Evolutionary conservation across 2,329 filamentous ascomycete species (phyloP), one percentile per base, ranked within the genome.

Genomic region (Rosellinia necatrix): DNA sequence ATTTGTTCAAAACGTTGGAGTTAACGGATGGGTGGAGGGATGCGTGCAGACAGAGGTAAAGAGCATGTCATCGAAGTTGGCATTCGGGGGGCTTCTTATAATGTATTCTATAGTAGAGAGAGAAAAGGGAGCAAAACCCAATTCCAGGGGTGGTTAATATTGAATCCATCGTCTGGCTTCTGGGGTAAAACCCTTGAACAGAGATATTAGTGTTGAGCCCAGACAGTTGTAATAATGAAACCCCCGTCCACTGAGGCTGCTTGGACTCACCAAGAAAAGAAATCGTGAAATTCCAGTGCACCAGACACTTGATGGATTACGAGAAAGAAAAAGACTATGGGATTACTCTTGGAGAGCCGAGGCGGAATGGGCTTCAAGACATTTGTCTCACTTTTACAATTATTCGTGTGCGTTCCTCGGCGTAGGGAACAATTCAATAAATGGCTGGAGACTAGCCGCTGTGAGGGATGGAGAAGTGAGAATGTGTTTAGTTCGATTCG

Each of bases 101-200:
- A 42, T 19, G n/a, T 22, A n/a, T 25, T 30, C 15, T 4, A 2
- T 6, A 27, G 2, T 8, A 24, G 24, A 19, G 15, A 2, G 19
- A 24, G 24, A 19, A 21, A 44, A 49, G 51, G 51, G 51, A 55
- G 24, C n/a, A 32, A 17, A 37, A 27, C 43, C 24, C n/a, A 17
- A 32, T 15, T 51, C 29, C 24, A 58, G 35, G 41, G 56, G 49
- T 25, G 42, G n/a, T 19, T 2, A 50, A 47, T 58, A 58, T 58
- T 51, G 51, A 55, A 51, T 13, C 19, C 35, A 34, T 51, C 34
- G 15, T 51, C 25, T 27, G 8, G n/a, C 25, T 34, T 5, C 7
- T 7, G 25, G 41, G 38, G 29, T 6, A 27, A 32, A 24, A 1
- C 21, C 43, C 49, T 43, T 53, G 50, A 17, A 40, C 10, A 49